Conservation (phyloP, 192 early-diverging fungal genomes). For the Gryganskiella cystojenkinii region DNA sequence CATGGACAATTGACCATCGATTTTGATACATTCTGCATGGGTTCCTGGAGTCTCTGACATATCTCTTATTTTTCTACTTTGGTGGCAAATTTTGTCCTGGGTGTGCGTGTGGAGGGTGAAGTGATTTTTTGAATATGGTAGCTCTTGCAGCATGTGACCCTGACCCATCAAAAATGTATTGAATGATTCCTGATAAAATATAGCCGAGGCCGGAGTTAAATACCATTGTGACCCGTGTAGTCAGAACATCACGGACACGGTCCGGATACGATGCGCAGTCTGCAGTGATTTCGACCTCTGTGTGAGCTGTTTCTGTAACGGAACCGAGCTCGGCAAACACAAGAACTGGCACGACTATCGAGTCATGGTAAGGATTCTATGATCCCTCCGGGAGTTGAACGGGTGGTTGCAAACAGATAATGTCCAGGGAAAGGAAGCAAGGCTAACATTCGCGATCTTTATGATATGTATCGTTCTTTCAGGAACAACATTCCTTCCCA, state of each 20-base stretch:
- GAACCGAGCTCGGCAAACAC: conserved; percentile 84
- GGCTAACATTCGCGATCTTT: background rate
- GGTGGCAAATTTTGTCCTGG: no score
- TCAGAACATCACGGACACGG: conserved; percentile 89
- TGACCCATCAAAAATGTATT: background rate
- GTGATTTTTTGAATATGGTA: background rate
- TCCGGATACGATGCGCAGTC: conserved; percentile 87
- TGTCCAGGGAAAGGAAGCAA: no score
- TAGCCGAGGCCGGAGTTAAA: conserved; percentile 52
- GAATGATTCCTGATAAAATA: no score
- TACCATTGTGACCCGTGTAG: conserved; percentile 91
- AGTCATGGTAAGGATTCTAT: conserved; percentile 73
- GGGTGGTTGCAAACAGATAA: no score
- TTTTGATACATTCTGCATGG: conserved; percentile 5
- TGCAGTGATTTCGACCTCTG: conserved; percentile 95
- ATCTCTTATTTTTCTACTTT: no score
- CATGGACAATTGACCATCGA: background rate
- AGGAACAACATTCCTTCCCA: conserved; percentile 88
- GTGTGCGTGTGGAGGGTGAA: background rate
- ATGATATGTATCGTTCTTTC: background rate
- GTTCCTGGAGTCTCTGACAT: no score
- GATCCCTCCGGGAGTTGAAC: no score
- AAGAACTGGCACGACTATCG: conserved; percentile 88
- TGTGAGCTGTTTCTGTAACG: conserved; percentile 91
- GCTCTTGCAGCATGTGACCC: conserved; percentile 30